Evolutionary conservation across 768 basidiomycete genomes (phyloP), one percentile per base, ranked within the genome.

Genomic region (Russula virescens): DNA sequence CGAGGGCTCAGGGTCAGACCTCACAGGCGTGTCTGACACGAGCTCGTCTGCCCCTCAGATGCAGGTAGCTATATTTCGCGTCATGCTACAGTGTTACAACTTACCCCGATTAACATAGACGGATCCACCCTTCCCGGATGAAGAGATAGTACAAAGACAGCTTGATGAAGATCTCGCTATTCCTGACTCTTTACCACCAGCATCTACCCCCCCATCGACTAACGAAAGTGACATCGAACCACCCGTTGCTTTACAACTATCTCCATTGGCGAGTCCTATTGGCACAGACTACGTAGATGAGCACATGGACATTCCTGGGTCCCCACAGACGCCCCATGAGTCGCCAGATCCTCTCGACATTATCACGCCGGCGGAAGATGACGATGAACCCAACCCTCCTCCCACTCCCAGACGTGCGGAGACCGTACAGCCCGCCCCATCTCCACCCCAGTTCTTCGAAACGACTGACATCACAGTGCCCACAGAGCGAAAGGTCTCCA

Each of bases 341-440:
- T 64, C 58, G 8, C 58, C 63, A 34, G 63, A 64, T 10, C 63
- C 53, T 55, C 63, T 64, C 47, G 63, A 64, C 34, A 50, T 64
- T 16, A 64, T 60, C 18, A 42, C 58, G 19, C 56, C 57, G 3
- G 53, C 47, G 45, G 63, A 64, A 35, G 40, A 60, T 26, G 58
- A 50, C 16, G 42, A 28, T 21, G 56, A 46, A 47, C 35, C 21
- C n/a, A 57, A 55, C 10, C 47, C 47, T 43, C 23, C 45, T 48
- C 48, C 40, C 38, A 42, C 19, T 50, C 42, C 43, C 34, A 48
- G 43, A 18, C 53, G 18, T 26, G 35, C 47, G 7, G 47, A 40
- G n/a, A 34, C 31, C 19, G 38, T 49, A 21, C 52, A 13, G 25
- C 3, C 47, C 9, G 13, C 58, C 21, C 25, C 21, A 18, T 55